Base-by-base conservation (phyloP, 306 rosid genomes). In the Cajanus cajan region DNA sequence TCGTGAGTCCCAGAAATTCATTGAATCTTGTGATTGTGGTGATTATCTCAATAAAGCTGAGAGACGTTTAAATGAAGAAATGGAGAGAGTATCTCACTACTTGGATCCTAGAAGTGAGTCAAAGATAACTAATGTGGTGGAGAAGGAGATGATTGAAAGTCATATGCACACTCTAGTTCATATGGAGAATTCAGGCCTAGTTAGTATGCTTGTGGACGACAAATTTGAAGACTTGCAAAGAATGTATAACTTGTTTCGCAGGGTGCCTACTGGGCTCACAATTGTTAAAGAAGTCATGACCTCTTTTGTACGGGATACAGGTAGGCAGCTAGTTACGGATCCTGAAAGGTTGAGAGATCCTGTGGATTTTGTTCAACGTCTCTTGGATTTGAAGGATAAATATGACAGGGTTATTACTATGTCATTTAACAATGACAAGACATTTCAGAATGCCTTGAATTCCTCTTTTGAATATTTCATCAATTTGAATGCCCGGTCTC, bases 381-480 rank as follows among this genome's bases (percentile, higher is more conserved):
- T 88, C 24, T 58, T 88, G 76, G 78, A 88, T 77, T 69, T 85
- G 74, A 88, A 88, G 77, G 91, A 88, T 82, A 88, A 88, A 78
- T 85, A 85, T 58, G 89, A 88, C 64, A 83, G 66, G 74, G 54
- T 83, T 40, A 88, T 88, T 59, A 77, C 44, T 22, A 48, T 69
- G 82, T 78, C 91, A 15, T 88, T 88, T 80, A 70, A 51, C 78
- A 88, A 82, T 5, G 87, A 85, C 51, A 87, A 87, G 82, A 69
- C 85, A 69, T 87, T 87, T 71, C 89, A 87, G 74, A 87, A 87
- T 82, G 90, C 87, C 65, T 82, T 85, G 80, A 87, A 85, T 82
- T 88, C 91, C 37, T 82, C 89, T 18, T 88, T 88, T 85, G 89
- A 88, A 71, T 76, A 82, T 81, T 85, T 88, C 86, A 88, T 88